These are phyloP conservation scores for Saprolegnia diclina DNA, from an alignment of 352 stramenopile species.

Conservation along the genomic window DNA sequence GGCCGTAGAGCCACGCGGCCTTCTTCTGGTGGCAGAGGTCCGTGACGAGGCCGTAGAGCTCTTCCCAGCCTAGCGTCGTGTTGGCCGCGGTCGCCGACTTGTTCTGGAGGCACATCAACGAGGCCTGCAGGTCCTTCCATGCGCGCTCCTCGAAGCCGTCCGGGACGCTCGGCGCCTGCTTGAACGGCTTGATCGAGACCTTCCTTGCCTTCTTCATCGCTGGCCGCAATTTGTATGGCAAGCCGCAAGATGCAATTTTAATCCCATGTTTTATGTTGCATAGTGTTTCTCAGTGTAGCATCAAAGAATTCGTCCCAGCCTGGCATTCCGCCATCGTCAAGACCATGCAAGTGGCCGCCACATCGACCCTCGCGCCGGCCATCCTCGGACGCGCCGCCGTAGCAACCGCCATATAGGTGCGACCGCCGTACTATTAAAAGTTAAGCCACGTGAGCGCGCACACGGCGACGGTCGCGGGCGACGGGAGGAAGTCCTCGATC, in stretches of 20 bases:
- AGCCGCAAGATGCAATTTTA: not conserved
- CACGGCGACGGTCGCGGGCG: slow-evolving; percentile 58
- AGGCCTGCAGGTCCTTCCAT: slow-evolving; percentile 63
- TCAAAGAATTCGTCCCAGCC: not conserved
- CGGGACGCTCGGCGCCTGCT: slow-evolving; percentile 65
- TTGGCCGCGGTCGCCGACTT: slow-evolving; percentile 51
- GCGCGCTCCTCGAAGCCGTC: slow-evolving; percentile 70
- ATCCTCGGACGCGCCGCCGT: too few species aligned
- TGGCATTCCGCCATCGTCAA: too few species aligned
- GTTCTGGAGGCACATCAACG: slow-evolving; percentile 54
- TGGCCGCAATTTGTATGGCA: not conserved
- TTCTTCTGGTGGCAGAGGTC: slow-evolving; percentile 93
- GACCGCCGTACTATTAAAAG: slow-evolving; percentile 36
- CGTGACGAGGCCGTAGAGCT: slow-evolving; percentile 79
- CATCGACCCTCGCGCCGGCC: too few species aligned
- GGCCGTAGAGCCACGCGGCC: slow-evolving; percentile 51
- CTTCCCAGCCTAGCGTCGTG: slow-evolving; percentile 55
- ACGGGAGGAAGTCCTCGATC: slow-evolving; percentile 73
- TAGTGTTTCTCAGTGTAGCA: not conserved
- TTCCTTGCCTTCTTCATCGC: slow-evolving; percentile 47
- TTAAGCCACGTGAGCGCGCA: slow-evolving; percentile 53
- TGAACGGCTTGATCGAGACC: slow-evolving; percentile 83
- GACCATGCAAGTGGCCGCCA: too few species aligned
- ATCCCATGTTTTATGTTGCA: not conserved
- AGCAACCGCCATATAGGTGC: too few species aligned